A percentile compares a stretch with the other conserved stretches of the same genome.
Conservation (phyloP, 306 rosid genomes). For the Vachellia collinsii region DNA sequence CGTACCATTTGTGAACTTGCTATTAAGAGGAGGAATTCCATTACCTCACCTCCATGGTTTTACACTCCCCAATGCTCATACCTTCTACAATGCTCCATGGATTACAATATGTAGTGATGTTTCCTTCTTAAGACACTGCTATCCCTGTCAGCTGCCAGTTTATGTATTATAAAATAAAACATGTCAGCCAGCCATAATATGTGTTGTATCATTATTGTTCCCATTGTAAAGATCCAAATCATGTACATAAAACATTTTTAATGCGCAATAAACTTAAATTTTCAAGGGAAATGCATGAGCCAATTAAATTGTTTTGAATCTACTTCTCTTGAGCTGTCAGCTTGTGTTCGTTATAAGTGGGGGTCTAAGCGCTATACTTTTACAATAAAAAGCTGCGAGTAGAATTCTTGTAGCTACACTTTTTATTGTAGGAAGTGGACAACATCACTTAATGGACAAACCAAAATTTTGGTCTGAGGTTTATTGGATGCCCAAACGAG, state of each 20-base stretch:
- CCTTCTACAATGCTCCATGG: slow-evolving; percentile 55
- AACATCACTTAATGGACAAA: too few relatives aligned
- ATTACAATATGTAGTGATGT: slow-evolving; percentile 61
- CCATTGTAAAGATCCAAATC: neutral
- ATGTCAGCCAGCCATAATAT: neutral
- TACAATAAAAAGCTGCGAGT: too few relatives aligned
- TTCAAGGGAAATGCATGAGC: neutral
- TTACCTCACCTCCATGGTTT: slow-evolving; percentile 64
- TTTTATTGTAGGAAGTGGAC: too few relatives aligned
- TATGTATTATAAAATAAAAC: slow-evolving; percentile 36
- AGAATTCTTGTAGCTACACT: neutral
- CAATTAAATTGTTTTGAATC: too few relatives aligned
- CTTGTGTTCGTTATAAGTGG: too few relatives aligned
- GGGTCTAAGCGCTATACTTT: too few relatives aligned
- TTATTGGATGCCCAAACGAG: too few relatives aligned
- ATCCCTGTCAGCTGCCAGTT: slow-evolving; percentile 25
- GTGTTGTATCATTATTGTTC: neutral
- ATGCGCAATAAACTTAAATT: neutral
- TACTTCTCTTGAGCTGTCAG: neutral
- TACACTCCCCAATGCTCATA: slow-evolving; percentile 53
- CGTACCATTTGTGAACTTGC: slow-evolving; percentile 58
- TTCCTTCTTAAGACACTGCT: slow-evolving; percentile 32
- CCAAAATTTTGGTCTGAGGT: too few relatives aligned
- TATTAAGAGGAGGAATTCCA: slow-evolving; percentile 59
- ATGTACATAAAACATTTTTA: neutral